Evolutionary conservation across 2,329 filamentous ascomycete species (phyloP), one percentile per base, ranked within the genome.

Genomic region (Aspergillus cejpii): DNA sequence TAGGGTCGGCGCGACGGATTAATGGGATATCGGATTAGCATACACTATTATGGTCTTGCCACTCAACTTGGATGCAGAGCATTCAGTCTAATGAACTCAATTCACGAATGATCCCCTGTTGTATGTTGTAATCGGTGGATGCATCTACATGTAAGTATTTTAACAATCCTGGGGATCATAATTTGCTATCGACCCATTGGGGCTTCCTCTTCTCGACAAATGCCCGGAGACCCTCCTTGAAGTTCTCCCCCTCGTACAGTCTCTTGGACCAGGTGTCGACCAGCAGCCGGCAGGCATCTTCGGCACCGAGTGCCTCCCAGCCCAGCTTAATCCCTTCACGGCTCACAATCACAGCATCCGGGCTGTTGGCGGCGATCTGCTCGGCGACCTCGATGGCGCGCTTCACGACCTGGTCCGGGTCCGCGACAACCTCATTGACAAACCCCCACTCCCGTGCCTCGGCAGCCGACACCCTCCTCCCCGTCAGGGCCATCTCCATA

Each of bases 131-230:
- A 14, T 27, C 6, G 2, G 28, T 43, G 44, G 14, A 6, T 37
- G 20, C 41, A 10, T 31, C 6, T n/a, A n/a, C n/a, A n/a, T n/a
- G n/a, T n/a, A n/a, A n/a, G n/a, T n/a, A n/a, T n/a, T n/a, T n/a
- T n/a, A n/a, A n/a, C n/a, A n/a, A n/a, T n/a, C n/a, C n/a, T n/a
- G n/a, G n/a, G 28, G 10, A 20, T 51, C 48, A 70, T 48, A 70
- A 46, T 52, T 69, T 70, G 49, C 65, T 69, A 43, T 62, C 53
- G 45, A 54, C 55, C 84, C 85, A 90, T 28, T 71, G 71, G 1
- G 85, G 79, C 66, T 78, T 76, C 59, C 84, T 74, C 74, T 82
- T 87, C 74, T 89, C 84, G 14, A 85, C 81, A 70, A 91, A 91
- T 48, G 84, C 85, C 66, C 63, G 71, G 15, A 90, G 72, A 0